A percentile compares a stretch with the other conserved stretches of the same genome.
These are phyloP conservation scores for Salicornia ramosissima DNA, from an alignment of 148 eudicot species.

Conservation along the genomic window DNA sequence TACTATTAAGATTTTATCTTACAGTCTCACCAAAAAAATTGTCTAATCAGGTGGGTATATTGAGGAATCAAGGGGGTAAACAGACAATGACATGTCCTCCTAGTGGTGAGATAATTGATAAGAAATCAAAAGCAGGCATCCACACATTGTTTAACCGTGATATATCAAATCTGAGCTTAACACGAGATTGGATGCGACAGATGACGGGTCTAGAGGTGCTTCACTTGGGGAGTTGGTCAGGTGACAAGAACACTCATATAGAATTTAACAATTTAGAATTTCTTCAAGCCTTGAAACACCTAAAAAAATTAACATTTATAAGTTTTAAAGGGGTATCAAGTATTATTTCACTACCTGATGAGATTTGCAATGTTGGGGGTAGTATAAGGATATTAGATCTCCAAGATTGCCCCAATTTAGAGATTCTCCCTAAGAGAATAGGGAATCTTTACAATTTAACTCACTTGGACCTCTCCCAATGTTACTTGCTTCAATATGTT, in stretches of 20 bases:
- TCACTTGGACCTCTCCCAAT: constrained; percentile 52
- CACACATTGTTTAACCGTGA: constrained; percentile 32
- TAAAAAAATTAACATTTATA: constrained; percentile 30
- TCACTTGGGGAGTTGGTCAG: constrained; percentile 50
- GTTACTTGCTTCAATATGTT: constrained; percentile 39
- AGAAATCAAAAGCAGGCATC: background rate
- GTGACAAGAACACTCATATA: constrained; percentile 30
- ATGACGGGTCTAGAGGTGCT: constrained; percentile 41
- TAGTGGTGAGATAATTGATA: background rate
- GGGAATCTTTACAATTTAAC: constrained; percentile 37
- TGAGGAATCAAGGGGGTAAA: background rate
- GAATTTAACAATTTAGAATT: constrained; percentile 35
- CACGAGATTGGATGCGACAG: constrained; percentile 29
- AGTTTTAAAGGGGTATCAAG: constrained; percentile 53
- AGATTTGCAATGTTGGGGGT: constrained; percentile 26
- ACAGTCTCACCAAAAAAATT: too few species aligned
- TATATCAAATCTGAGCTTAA: constrained; percentile 28
- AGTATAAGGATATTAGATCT: constrained; percentile 41
- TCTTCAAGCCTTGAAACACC: constrained; percentile 25
- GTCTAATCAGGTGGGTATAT: background rate
- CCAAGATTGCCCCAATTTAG: constrained; percentile 45
- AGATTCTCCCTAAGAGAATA: constrained; percentile 34
- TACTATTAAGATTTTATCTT: too few species aligned
- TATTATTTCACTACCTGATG: constrained; percentile 30
- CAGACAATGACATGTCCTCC: background rate